Base-by-base conservation (phyloP, 2,329 filamentous ascomycete genomes). In the Taxawa tesnikishii region DNA sequence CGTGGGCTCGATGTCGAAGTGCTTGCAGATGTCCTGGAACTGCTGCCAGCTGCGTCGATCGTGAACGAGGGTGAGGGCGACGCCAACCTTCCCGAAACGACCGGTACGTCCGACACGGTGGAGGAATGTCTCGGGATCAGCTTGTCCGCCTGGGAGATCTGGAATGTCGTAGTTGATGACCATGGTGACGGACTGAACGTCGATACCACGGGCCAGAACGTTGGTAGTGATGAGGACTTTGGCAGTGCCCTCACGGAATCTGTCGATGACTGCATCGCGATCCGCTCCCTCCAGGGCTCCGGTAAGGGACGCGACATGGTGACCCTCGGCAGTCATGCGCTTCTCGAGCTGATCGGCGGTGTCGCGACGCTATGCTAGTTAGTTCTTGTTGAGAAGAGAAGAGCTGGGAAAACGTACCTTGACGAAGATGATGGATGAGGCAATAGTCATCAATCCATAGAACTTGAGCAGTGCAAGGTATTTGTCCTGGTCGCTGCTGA, bases 201-300 rank as follows among this genome's bases (percentile, higher is more conserved):
- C 90, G 48, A 98, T 96, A 53, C 90, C 90, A 51, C 90, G 85
- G 6, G 90, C 83, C 37, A 98, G 72, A 23, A 98, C 87, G 51
- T 98, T 98, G 45, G 90, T 98, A 2, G 90, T 92, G 51, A 98
- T 94, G 40, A 98, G 77, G 6, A 98, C 90, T 64, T 98, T 98
- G 49, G 84, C 84, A 37, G 79, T 71, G 24, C 88, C 88, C 27
- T 63, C 72, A 37, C 90, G 78, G 72, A 98, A 98, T 36, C 81
- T 73, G 49, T 88, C 75, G 39, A 98, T 78, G 39, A 96, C 73
- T 1, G 69, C 62, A 49, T 98, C 90, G 59, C 90, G 81, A 49
- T 87, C 78, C 19, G 61, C 62, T 15, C 85, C 87, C 42, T 96
- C 87, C 40, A 88, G 78, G 24, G 79, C 85, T 52, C 85, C 87